These are phyloP conservation scores for Strigomonas galati DNA, from an alignment of 208 protist genomes.

Conservation along the genomic window DNA sequence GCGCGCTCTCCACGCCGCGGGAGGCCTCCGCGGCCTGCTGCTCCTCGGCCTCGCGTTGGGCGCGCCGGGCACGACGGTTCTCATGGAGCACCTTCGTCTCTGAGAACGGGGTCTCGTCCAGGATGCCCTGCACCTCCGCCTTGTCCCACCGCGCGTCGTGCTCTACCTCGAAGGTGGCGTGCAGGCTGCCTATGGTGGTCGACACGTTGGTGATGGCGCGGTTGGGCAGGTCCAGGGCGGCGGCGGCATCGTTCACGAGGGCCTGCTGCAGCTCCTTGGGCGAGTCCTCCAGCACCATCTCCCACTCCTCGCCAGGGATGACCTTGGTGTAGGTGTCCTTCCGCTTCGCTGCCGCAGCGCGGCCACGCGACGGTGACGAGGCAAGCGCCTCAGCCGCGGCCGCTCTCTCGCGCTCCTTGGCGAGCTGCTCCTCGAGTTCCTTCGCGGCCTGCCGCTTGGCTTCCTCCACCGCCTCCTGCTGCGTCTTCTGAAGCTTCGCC, in stretches of 20 bases:
- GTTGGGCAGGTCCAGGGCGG: constrained; percentile 30
- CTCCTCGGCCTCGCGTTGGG: constrained; percentile 9
- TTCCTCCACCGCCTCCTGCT: constrained; percentile 3
- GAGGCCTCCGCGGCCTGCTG: constrained; percentile 14
- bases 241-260: constrained; percentile 27
- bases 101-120: constrained; percentile 17
- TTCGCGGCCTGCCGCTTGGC: constrained; percentile 11
- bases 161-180: constrained; percentile 29
- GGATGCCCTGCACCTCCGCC: constrained; percentile 13
- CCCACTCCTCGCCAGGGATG: constrained; percentile 38
- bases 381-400: not conserved
- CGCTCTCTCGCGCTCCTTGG: not conserved
- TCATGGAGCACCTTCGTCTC: constrained; percentile 17
- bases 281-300: constrained; percentile 30
- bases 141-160: constrained; percentile 16
- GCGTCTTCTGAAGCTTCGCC: not conserved
- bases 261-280: constrained; percentile 31
- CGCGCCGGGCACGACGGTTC: constrained; percentile 6
- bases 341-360: not conserved
- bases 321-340: constrained; percentile 16
- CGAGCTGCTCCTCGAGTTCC: not conserved
- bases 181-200: constrained; percentile 26
- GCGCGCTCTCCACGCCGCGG: not conserved
- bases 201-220: constrained; percentile 24
- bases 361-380: not conserved